A percentile compares a stretch with the other conserved stretches of the same genome.
These are phyloP conservation scores for Botrytis porri DNA, from an alignment of 2,329 filamentous ascomycete genomes.

Conservation along the genomic window DNA sequence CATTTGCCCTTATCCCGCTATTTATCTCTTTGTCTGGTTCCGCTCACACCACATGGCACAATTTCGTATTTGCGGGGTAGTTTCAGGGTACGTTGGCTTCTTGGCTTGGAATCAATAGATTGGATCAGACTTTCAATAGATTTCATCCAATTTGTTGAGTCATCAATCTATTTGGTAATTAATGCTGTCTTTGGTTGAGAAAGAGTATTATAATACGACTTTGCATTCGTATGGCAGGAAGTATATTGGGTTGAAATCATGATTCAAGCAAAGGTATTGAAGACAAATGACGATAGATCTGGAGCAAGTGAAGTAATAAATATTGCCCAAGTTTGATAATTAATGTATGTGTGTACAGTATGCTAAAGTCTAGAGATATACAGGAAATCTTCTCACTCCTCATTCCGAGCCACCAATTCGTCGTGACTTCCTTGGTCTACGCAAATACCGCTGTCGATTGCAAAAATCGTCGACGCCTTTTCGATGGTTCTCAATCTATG, in stretches of 20 bases:
- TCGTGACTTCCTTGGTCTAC: conserved; percentile 53
- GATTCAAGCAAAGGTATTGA: neutral
- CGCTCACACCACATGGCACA: neutral
- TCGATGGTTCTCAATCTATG: conserved; percentile 56
- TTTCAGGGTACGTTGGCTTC: neutral
- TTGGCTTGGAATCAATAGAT: neutral
- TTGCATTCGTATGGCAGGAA: neutral
- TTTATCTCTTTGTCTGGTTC: neutral
- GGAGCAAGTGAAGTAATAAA: neutral
- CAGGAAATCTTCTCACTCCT: conserved; percentile 38
- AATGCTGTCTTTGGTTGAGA: too few species aligned
- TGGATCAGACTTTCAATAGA: neutral
- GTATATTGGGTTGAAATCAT: neutral
- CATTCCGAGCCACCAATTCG: conserved; percentile 50
- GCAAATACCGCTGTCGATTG: conserved; percentile 52
- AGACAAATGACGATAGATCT: neutral
- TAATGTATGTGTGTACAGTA: neutral
- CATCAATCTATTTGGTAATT: too few species aligned
- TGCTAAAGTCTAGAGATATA: neutral
- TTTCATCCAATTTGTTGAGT: neutral
- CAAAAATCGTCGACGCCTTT: conserved; percentile 56
- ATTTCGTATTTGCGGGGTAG: neutral
- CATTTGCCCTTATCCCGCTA: neutral
- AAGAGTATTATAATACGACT: too few species aligned
- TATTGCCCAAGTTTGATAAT: neutral